Evolutionary conservation across 208 protist species (phyloP), one percentile per base, ranked within the genome.

Genomic region (Trichomonas vaginalis): DNA sequence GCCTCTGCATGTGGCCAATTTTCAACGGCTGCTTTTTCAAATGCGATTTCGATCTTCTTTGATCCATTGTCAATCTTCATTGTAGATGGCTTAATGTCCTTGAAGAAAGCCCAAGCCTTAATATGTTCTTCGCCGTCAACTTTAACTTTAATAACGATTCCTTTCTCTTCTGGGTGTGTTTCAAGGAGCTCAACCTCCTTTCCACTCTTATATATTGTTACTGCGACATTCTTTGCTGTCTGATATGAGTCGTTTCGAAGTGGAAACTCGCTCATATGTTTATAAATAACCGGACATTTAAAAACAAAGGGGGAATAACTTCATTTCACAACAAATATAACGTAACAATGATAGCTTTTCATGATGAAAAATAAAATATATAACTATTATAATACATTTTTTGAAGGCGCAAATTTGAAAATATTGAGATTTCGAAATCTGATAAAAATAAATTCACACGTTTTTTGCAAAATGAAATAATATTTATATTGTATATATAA

Each of bases 81-180:
- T 6, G 86, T 37, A 8, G 14, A 12, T 92, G 86, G 86, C 17
- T 51, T 39, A 15, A 92, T 32, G 17, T 92, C 45, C 27, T 42
- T 45, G 32, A 51, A 92, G 86, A 92, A 92, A 39, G 86, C 86
- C 86, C 86, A 92, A 1, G 86, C 86, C n/a, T 92, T 92, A 4
- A 92, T 47, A 17, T 42, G 35, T 4, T 92, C 14, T 2, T 92
- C 56, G 23, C 86, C 86, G 15, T 92, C 86, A 39, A 92, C 27
- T 39, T 48, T 23, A 39, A 92, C 12, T 92, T 92, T 45, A 32
- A 92, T 92, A n/a, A 45, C 46, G 12, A 92, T n/a, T 12, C 40
- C 42, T 32, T 92, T 35, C 0, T 6, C 45, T 56, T 92, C 86
- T 92, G 86, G 86, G 45, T 92, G 86, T 35, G 45, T 51, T 39